phyloP scores from a whole-genome alignment of 371 early-diverging fungal species.

The Synchytrium microbalum region DNA sequence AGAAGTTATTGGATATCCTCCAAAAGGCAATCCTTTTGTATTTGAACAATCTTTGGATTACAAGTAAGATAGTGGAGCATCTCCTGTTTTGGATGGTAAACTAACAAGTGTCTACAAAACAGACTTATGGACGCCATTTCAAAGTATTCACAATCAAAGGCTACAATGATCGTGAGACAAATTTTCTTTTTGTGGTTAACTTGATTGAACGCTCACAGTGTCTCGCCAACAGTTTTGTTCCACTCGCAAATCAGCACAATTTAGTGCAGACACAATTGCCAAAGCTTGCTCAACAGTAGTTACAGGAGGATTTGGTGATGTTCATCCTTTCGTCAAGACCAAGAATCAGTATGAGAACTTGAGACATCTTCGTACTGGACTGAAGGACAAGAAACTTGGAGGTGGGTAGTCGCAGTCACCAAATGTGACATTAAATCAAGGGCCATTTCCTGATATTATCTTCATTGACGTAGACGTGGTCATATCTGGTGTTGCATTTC shows the following conservation, averaged over 20 bases:
- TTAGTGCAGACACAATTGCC: constrained; percentile 50
- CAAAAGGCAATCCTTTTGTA: constrained; percentile 40
- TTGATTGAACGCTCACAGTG: too few species aligned
- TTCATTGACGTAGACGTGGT: constrained; percentile 26
- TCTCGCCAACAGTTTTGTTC: constrained; percentile 55
- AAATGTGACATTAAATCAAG: too few species aligned
- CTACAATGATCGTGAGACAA: constrained; percentile 53
- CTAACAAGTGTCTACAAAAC: constrained; percentile 1
- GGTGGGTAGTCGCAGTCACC: constrained; percentile 13
- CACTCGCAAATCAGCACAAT: constrained; percentile 59
- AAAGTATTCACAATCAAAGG: constrained; percentile 46
- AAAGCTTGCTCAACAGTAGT: constrained; percentile 14
- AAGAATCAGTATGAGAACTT: constrained; percentile 14
- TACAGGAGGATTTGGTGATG: constrained; percentile 1
- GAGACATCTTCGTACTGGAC: constrained; percentile 4
- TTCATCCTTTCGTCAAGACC: constrained; percentile 28
- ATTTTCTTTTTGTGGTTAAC: not conserved
- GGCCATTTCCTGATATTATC: constrained; percentile 4
- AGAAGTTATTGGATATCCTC: constrained; percentile 52
- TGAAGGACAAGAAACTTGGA: constrained; percentile 34
- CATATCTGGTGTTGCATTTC: constrained; percentile 57
- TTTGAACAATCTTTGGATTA: constrained; percentile 61
- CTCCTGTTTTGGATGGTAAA: too few species aligned
- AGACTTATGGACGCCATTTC: constrained; percentile 56
- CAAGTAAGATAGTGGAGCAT: too few species aligned